These are phyloP conservation scores for Sclerotinia glacialis DNA, from an alignment of 2,329 filamentous ascomycete genomes.

Conservation along the genomic window DNA sequence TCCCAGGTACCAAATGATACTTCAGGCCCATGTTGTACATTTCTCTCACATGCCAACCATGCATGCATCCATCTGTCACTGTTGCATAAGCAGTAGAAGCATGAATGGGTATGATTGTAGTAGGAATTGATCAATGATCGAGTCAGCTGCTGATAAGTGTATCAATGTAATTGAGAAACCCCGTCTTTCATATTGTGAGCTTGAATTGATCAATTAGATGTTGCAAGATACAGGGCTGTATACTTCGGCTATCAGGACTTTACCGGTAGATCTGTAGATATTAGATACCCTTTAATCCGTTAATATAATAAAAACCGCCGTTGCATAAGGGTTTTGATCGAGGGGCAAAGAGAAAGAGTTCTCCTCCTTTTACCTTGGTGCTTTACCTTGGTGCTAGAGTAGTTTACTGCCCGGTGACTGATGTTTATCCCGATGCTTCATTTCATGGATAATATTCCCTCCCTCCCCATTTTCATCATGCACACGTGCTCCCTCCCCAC, in stretches of 20 bases:
- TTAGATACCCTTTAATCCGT: too few species aligned
- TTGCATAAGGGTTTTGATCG: too few species aligned
- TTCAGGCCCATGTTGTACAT: background rate
- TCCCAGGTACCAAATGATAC: background rate
- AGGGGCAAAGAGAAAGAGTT: too few species aligned
- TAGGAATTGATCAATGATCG: background rate
- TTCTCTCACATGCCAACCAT: background rate
- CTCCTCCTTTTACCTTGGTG: too few species aligned
- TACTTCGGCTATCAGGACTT: too few species aligned
- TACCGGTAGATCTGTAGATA: too few species aligned
- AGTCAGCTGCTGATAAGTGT: background rate
- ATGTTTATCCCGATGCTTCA: background rate
- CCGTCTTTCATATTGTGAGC: background rate
- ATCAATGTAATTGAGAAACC: background rate
- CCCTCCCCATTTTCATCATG: background rate
- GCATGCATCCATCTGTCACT: background rate
- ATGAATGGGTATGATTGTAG: too few species aligned
- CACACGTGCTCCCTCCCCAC: background rate
- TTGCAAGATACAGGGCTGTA: too few species aligned
- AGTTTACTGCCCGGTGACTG: too few species aligned
- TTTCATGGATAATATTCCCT: background rate
- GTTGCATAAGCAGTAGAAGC: background rate
- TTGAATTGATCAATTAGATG: background rate
- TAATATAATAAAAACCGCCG: too few species aligned
- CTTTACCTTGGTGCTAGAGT: too few species aligned